phyloP scores from a whole-genome alignment of 495 filamentous ascomycete species.

The Lindgomyces ingoldianus region DNA sequence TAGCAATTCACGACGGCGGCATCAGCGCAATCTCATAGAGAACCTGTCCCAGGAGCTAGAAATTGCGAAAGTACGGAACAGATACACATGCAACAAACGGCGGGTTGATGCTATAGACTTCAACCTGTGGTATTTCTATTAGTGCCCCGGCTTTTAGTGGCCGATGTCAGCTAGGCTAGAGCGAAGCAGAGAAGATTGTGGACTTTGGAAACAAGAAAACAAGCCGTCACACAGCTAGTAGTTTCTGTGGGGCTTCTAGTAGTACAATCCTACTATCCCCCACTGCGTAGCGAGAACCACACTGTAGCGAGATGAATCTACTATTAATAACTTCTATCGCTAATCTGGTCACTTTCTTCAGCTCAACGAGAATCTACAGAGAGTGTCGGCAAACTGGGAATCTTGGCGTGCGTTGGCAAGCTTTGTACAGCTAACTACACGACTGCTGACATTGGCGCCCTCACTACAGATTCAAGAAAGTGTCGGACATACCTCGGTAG shows the following conservation, averaged over 20 bases:
- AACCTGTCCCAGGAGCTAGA: neutral
- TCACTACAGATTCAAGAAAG: neutral
- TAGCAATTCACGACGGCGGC: neutral
- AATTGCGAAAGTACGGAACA: neutral
- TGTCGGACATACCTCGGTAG: constrained; percentile 17
- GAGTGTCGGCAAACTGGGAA: constrained; percentile 37
- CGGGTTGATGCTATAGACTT: neutral
- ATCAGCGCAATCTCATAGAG: neutral
- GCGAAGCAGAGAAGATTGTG: too few species aligned
- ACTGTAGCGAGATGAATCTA: too few species aligned
- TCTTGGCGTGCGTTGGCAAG: constrained; percentile 20
- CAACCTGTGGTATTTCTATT: neutral
- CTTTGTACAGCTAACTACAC: constrained; percentile 16
- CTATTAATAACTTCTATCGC: too few species aligned
- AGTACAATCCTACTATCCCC: too few species aligned
- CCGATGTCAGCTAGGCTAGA: too few species aligned
- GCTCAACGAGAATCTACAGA: constrained; percentile 4
- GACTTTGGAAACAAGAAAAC: too few species aligned
- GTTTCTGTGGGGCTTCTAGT: too few species aligned
- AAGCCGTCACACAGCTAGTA: too few species aligned
- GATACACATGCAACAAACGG: neutral
- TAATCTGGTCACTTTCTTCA: too few species aligned
- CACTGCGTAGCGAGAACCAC: too few species aligned
- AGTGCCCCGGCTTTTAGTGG: too few species aligned
- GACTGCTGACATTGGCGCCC: constrained; percentile 20